Evolutionary conservation across 768 basidiomycete genomes (phyloP).

Genomic region (Auriscalpium orientale): DNA sequence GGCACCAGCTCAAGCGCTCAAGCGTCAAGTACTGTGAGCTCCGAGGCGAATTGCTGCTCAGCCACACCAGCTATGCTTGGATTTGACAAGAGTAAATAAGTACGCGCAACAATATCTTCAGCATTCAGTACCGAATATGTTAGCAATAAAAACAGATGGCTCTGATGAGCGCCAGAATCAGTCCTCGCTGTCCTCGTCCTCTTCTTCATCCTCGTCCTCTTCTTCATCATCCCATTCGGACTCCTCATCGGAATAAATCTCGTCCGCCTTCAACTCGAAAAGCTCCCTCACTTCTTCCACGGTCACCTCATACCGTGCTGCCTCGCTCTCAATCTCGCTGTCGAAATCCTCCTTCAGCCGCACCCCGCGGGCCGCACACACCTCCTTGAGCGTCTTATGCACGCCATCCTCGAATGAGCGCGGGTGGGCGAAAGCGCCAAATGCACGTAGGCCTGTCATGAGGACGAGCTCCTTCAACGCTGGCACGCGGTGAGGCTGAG

Average conservation of each 20-base stretch:
- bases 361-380: not conserved
- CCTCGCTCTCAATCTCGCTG: not conserved
- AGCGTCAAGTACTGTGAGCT: no score
- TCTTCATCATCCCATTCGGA: not conserved
- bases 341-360: not conserved
- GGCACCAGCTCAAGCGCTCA: no score
- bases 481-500: not conserved
- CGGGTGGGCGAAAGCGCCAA: not conserved
- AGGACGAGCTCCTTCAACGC: not conserved
- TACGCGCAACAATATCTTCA: no score
- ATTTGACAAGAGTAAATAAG: no score
- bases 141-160: no score
- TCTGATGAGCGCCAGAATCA: no score
- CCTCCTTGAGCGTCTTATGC: not conserved
- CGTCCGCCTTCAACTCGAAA: not conserved
- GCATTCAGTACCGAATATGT: no score
- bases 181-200: not conserved
- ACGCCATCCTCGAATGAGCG: not conserved
- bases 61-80: no score
- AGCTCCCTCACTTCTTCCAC: not conserved
- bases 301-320: not conserved
- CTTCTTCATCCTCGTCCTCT: not conserved
- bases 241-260: not conserved
- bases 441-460: not conserved
- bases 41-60: no score